phyloP scores from a whole-genome alignment of 768 basidiomycete genomes.

The Polyporus arcularius region DNA sequence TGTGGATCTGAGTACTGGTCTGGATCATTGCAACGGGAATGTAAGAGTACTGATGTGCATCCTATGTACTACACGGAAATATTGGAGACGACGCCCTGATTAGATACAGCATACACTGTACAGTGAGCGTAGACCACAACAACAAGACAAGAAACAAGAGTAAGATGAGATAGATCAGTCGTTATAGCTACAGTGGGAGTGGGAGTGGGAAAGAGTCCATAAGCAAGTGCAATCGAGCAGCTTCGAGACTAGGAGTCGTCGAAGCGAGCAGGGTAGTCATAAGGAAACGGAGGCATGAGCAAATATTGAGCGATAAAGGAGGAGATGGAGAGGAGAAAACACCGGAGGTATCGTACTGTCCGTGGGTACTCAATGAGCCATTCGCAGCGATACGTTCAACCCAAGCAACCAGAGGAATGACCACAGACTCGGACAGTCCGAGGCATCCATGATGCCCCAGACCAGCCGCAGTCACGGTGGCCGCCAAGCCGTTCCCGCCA shows the following conservation, averaged over 20 bases:
- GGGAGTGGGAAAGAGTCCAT: neutral
- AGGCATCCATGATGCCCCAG: neutral
- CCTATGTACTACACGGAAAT: neutral
- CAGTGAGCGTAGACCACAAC: neutral
- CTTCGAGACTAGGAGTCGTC: neutral
- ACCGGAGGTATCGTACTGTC: conserved; percentile 10
- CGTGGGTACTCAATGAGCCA: conserved; percentile 1
- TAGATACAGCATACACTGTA: conserved; percentile 1
- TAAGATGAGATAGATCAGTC: neutral
- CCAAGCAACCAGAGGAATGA: neutral
- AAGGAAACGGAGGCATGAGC: neutral
- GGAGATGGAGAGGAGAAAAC: neutral
- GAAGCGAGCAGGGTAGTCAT: neutral
- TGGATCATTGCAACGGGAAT: no score
- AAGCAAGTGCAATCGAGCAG: neutral
- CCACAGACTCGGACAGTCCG: neutral
- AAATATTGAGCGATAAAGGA: neutral
- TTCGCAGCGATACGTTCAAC: conserved; percentile 2
- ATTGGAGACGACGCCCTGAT: neutral
- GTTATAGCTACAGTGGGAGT: neutral
- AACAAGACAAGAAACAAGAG: no score
- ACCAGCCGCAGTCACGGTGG: neutral
- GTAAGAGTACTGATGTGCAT: neutral
- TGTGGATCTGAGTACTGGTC: no score
- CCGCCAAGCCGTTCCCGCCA: neutral